These are phyloP conservation scores for Fusarium xyrophilum DNA, from an alignment of 2,329 filamentous ascomycete genomes.

Conservation along the genomic window DNA sequence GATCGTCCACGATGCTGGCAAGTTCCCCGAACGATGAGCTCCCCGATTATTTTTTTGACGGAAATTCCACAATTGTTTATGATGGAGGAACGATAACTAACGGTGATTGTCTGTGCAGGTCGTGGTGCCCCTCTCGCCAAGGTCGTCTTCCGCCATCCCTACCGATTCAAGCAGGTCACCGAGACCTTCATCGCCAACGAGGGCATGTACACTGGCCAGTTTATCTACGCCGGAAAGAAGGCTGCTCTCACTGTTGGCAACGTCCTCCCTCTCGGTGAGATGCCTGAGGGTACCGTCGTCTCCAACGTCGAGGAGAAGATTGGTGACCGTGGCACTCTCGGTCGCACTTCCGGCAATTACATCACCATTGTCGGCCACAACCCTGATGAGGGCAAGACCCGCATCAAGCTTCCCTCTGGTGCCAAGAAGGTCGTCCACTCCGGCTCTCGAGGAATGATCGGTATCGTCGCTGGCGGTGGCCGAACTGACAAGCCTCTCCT, in stretches of 20 bases:
- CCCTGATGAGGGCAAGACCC: conserved; percentile 98
- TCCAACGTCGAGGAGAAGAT: conserved; percentile 99
- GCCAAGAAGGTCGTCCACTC: conserved; percentile 99
- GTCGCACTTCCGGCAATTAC: conserved; percentile 99
- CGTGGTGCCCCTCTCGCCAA: conserved; percentile 97
- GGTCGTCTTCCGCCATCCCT: conserved; percentile 96
- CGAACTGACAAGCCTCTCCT: conserved; percentile 99
- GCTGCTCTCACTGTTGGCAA: conserved; percentile 96
- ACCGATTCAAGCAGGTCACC: conserved; percentile 96
- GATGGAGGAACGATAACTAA: conserved; percentile 37
- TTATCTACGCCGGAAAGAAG: conserved; percentile 99
- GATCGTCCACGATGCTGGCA: conserved; percentile 96
- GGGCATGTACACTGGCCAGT: conserved; percentile 99
- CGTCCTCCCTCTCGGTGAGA: conserved; percentile 89
- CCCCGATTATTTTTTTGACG: conserved; percentile 24
- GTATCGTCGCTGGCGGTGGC: conserved; percentile 98
- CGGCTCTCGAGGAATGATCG: conserved; percentile 95
- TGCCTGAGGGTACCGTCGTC: conserved; percentile 99
- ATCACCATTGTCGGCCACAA: conserved; percentile 98
- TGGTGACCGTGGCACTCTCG: conserved; percentile 94
- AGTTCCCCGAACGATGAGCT: conserved; percentile 41
- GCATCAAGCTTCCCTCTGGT: conserved; percentile 98
- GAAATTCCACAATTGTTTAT: conserved; percentile 20
- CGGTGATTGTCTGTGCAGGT: conserved; percentile 45
- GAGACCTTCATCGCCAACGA: conserved; percentile 99